Evolutionary conservation across 2,329 filamentous ascomycete genomes (phyloP), one percentile per base, ranked within the genome.

Genomic region (Arthroderma uncinatum): DNA sequence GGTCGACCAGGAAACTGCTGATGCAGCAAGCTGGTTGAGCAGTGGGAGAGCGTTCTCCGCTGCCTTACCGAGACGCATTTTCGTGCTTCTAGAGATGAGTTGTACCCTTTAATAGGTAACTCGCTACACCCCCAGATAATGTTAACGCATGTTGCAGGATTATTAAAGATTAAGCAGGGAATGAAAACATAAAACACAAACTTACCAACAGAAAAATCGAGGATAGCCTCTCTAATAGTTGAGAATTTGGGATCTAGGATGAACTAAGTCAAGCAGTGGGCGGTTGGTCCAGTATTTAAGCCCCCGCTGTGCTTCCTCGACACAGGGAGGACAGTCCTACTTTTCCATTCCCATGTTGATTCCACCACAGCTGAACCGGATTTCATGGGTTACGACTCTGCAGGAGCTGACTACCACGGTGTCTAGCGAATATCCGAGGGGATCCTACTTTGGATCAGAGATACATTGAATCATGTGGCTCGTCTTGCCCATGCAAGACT

Each of bases 1-100:
- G 3, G 25, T 36, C 6, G 57, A 54, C 61, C 60, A 61, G 4
- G 61, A 60, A 14, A 65, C 55, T 25, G 60, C 61, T 4, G 59
- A 60, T 6, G 62, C 40, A 55, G 58, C 56, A 16, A 58, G 54
- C 44, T 56, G 56, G 50, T 60, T 59, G 30, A 61, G 37, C 54
- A 60, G 54, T 36, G 55, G 47, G 47, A 60, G 58, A 60, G 58
- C 50, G 36, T 57, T n/a, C 53, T 55, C 39, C 25, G 10, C 53
- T 9, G 39, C 36, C 21, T 54, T 37, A 2, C 36, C 53, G n/a
- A 55, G 25, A 44, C 53, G 53, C 53, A 55, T 55, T 19, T 40
- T 54, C 21, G 28, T 6, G 47, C 25, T 50, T 33, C 21, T 50
- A 12, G 47, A 2, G n/a, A 28, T 50, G n/a, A 16, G 25, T 50